A percentile compares a stretch with the other conserved stretches of the same genome.
Conservation (phyloP, 139 green algal species). For the Zygnema cylindricum region DNA sequence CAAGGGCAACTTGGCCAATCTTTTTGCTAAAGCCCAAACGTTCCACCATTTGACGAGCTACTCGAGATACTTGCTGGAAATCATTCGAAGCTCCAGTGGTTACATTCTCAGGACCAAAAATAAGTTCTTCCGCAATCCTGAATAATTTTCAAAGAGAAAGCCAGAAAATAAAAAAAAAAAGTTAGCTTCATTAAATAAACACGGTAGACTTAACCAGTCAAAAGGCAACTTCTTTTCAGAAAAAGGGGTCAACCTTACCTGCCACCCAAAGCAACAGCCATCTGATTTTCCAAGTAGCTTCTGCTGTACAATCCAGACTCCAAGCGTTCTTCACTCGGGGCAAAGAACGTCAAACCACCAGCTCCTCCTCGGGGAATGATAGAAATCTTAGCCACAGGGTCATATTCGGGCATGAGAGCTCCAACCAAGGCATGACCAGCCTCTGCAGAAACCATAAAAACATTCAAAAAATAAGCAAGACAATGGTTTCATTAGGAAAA, state of each 20-base stretch:
- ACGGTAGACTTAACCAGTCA: no score
- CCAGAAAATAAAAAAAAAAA: no score
- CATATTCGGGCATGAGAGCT: constrained; percentile 98
- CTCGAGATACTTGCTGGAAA: constrained; percentile 89
- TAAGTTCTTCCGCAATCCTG: constrained; percentile 98
- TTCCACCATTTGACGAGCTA: constrained; percentile 90
- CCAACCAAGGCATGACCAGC: constrained; percentile 92
- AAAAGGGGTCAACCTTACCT: background rate
- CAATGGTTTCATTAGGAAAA: no score
- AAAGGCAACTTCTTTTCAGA: no score
- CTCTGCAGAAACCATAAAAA: constrained; percentile 64
- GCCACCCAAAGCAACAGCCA: constrained; percentile 75
- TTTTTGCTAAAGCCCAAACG: constrained; percentile 92
- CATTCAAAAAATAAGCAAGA: constrained; percentile 23
- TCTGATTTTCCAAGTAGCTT: constrained; percentile 69
- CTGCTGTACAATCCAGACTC: constrained; percentile 72
- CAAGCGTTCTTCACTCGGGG: constrained; percentile 81
- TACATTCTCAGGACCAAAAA: constrained; percentile 95
- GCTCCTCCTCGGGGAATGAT: constrained; percentile 95
- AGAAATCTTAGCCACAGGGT: constrained; percentile 98
- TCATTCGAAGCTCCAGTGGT: constrained; percentile 93
- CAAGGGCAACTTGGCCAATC: constrained; percentile 91
- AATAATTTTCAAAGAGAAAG: background rate
- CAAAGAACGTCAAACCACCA: constrained; percentile 92
- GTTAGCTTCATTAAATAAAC: no score